phyloP scores from a whole-genome alignment of 2,329 filamentous ascomycete genomes.

The Capronia coronata region DNA sequence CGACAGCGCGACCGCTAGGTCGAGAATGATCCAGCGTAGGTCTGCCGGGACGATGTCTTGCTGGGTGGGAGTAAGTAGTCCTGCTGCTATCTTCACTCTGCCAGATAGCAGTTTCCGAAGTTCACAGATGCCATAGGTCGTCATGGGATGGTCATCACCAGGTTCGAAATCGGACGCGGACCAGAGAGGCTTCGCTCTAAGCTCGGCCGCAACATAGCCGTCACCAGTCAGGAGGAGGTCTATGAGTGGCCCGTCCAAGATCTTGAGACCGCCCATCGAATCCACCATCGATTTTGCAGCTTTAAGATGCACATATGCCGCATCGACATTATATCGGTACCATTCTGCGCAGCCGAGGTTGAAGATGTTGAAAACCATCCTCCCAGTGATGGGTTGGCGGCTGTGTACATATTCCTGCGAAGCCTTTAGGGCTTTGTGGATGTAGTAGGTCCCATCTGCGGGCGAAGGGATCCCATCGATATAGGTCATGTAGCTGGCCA shows the following conservation, averaged over 20 bases:
- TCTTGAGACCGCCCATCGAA: conserved; percentile 14
- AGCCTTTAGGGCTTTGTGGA: conserved; percentile 15
- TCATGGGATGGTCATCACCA: conserved; percentile 17
- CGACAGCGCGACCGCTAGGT: conserved; percentile 10
- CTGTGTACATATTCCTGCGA: conserved; percentile 14
- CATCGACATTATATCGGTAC: conserved; percentile 17
- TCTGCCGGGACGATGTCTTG: conserved; percentile 9
- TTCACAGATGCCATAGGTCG: conserved; percentile 10
- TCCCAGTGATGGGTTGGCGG: conserved; percentile 8
- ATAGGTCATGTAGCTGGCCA: conserved; percentile 15
- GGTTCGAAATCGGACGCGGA: conserved; percentile 15
- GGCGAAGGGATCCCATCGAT: conserved; percentile 7
- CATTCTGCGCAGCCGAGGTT: conserved; percentile 18
- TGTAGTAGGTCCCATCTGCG: conserved; percentile 10
- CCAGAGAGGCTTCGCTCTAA: conserved; percentile 10
- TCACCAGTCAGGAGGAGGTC: conserved; percentile 21
- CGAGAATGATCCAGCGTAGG: conserved; percentile 15
- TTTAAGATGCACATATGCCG: conserved; percentile 17
- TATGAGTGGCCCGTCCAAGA: conserved; percentile 13
- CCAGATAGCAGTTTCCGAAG: conserved; percentile 13
- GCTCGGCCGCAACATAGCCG: conserved; percentile 16
- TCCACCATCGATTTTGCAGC: conserved; percentile 17
- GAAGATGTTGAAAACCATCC: conserved; percentile 20
- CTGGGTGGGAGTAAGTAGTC: conserved; percentile 11
- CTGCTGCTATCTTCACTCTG: conserved; percentile 2